A percentile compares a stretch with the other conserved stretches of the same genome.
Evolutionary conservation across 192 early-diverging fungal genomes (phyloP).

Genomic region (Thamnidium elegans): DNA sequence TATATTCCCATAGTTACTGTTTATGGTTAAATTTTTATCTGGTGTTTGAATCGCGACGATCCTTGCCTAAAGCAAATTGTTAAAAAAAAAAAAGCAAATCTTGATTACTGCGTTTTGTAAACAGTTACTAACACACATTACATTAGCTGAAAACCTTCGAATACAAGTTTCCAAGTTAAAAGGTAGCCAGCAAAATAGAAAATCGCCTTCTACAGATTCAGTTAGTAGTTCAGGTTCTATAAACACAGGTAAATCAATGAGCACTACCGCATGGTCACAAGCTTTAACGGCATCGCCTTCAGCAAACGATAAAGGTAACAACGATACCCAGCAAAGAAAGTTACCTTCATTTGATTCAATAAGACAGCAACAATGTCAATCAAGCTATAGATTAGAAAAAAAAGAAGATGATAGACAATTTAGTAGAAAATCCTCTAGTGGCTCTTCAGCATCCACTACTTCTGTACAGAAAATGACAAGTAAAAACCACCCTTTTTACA

Average conservation of each 20-base stretch:
- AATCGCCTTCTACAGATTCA: neutral
- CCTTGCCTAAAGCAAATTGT: no score
- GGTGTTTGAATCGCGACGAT: neutral
- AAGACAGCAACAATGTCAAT: constrained; percentile 1
- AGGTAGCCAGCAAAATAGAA: neutral
- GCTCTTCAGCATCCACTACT: no score
- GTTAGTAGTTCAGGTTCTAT: neutral
- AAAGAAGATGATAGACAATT: neutral
- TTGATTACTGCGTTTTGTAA: no score
- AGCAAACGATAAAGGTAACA: neutral
- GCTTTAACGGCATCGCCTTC: neutral
- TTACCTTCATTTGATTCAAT: neutral
- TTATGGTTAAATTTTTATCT: neutral
- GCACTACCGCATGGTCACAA: neutral
- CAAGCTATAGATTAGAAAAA: neutral
- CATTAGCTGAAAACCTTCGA: constrained; percentile 9
- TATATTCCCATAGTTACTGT: no score
- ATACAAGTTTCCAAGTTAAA: constrained; percentile 13
- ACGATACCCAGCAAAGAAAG: neutral
- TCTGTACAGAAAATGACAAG: no score
- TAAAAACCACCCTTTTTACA: no score
- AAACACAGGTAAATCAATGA: neutral
- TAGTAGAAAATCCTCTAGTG: no score
- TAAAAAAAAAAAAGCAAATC: neutral
- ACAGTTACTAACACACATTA: neutral